Evolutionary conservation across 768 basidiomycete genomes (phyloP), one percentile per base, ranked within the genome.

Genomic region (Suillus placidus): DNA sequence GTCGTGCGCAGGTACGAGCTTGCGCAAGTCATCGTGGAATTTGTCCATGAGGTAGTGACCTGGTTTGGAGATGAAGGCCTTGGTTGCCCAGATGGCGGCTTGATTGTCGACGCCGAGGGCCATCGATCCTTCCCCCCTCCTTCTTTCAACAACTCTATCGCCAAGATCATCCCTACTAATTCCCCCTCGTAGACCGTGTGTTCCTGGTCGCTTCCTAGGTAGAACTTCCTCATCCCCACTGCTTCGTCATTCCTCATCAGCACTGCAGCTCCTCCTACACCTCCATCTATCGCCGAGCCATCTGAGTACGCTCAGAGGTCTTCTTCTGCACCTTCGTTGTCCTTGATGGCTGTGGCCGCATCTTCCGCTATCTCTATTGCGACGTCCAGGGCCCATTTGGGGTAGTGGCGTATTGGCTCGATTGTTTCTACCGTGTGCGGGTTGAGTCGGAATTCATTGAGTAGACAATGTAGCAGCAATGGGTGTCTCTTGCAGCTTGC

Each of bases 141-240:
- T 0, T 62, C 23, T 42, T 18, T 42, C 18, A 80, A 42, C 12
- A 80, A 68, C 6, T 77, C 67, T 2, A 73, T 13, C 0, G 67
- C 76, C 5, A 80, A 63, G 0, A 74, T 40, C 5, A 76, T 56
- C 0, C 76, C 79, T 7, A 75, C 71, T 1, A 71, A n/a, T 58
- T 80, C 77, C 1, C 71, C 77, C 62, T 78, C 74, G 43, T 73
- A 76, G 0, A 76, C 74, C 1, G 70, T 76, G 66, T 78, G 76
- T 13, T 73, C 58, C 5, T 42, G 58, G 1, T 63, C 63, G 0
- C 43, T 37, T 8, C 76, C 74, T 6, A 80, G 67, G 23, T 73
- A 54, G 23, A 65, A 65, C 18, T 7, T n/a, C 63, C 56, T 16
- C 73, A 42, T 10, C 55, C 40, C 18, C 43, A 13, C 43, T 60